Conservation (phyloP, 2,329 filamentous ascomycete species). For the Colletotrichum liriopes region DNA sequence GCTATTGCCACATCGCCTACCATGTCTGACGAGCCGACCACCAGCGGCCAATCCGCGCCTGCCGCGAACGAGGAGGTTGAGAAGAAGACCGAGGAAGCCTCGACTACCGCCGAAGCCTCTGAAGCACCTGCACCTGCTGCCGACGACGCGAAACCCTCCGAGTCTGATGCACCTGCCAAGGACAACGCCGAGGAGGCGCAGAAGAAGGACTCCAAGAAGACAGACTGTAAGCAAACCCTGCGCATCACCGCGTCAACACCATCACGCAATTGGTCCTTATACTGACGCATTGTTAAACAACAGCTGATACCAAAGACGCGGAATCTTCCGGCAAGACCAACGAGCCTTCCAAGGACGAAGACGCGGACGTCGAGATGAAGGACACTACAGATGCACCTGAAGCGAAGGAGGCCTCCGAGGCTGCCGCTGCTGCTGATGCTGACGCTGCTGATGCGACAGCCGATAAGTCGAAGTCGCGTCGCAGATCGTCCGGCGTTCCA, state of each 20-base stretch:
- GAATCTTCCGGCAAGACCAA: slow-evolving; percentile 51
- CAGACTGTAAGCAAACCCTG: slow-evolving; percentile 52
- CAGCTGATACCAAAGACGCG: slow-evolving; percentile 48
- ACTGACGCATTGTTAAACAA: slow-evolving; percentile 10
- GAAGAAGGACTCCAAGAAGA: slow-evolving; percentile 48
- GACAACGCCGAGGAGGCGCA: slow-evolving; percentile 45
- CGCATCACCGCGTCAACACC: slow-evolving; percentile 7
- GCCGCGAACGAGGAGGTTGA: slow-evolving; percentile 40
- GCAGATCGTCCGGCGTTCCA: slow-evolving; percentile 81
- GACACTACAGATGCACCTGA: slow-evolving; percentile 74
- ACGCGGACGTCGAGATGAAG: slow-evolving; percentile 75
- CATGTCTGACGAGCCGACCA: slow-evolving; percentile 58
- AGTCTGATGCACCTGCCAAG: slow-evolving; percentile 46
- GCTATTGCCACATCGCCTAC: slow-evolving; percentile 44
- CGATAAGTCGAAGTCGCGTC: slow-evolving; percentile 67
- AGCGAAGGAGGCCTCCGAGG: slow-evolving; percentile 52
- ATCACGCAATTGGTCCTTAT: slow-evolving; percentile 39
- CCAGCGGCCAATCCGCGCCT: slow-evolving; percentile 42
- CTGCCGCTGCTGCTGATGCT: slow-evolving; percentile 46
- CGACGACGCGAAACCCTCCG: slow-evolving; percentile 47
- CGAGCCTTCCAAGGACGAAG: slow-evolving; percentile 52
- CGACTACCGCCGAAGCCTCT: slow-evolving; percentile 51
- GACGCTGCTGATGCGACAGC: slow-evolving; percentile 50
- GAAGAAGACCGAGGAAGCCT: slow-evolving; percentile 54
- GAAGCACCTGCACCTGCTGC: slow-evolving; percentile 43